Evolutionary conservation across 768 basidiomycete genomes (phyloP), one percentile per base, ranked within the genome.

Genomic region (Lactarius hatsudake): DNA sequence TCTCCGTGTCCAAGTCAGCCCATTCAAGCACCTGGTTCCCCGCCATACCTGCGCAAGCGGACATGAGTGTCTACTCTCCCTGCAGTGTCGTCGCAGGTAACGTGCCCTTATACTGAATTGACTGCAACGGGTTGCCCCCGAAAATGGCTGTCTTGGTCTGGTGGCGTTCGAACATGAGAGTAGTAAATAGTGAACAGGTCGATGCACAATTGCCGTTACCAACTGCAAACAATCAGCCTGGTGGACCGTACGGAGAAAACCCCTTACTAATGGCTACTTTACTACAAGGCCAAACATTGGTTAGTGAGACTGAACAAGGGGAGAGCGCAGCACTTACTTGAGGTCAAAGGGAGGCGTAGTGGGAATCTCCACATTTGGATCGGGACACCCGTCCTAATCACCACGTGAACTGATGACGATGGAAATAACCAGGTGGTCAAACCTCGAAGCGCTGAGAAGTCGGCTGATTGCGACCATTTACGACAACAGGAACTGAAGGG

Each of bases 121-220:
- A 62, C 68, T 79, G 77, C 6, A 78, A 76, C 13, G 82, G 81
- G 71, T 82, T 82, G 17, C 84, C 83, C 12, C 85, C 84, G 61
- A 86, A 85, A 13, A 83, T 72, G 15, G 79, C 83, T 28, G 81
- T 81, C 71, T 80, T 83, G 8, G 79, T 81, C 2, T 76, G 68
- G 68, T 84, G 82, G 10, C 75, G 73, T 70, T 87, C 85, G 43
- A 77, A 76, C 84, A 87, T 85, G 57, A 84, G 62, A 0, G 84
- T 85, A 51, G 78, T 80, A 71, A 86, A 86, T 78, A 84, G 79
- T 0, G 85, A 81, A 63, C 86, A 86, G 1, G 86, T 85, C 5
- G 83, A 85, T 17, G 83, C 84, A 61, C 85, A 87, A 8, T 32
- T 43, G 26, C 68, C 71, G 34, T 66, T 71, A 23, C 64, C 57